These are phyloP conservation scores for Calonectria fujianensis DNA, from an alignment of 2,329 filamentous ascomycete genomes.

Conservation along the genomic window DNA sequence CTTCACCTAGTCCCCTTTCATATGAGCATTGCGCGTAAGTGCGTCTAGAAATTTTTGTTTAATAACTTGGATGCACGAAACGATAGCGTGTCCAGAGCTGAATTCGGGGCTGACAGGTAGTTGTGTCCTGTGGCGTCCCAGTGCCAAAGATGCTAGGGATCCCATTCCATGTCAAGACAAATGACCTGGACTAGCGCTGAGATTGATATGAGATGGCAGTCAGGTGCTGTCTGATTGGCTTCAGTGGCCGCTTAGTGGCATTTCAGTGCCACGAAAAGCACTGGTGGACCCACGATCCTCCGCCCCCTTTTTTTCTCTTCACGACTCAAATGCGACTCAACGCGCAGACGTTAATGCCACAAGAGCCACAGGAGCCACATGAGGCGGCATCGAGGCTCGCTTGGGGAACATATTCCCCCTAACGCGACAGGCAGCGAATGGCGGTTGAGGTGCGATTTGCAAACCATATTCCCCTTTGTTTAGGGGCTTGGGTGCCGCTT, in stretches of 20 bases:
- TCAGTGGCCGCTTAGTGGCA: slow-evolving; percentile 3
- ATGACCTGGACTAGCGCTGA: slow-evolving; percentile 7
- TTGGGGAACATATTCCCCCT: slow-evolving; percentile 3
- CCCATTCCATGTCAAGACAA: slow-evolving; percentile 35
- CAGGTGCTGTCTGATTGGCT: slow-evolving; percentile 23
- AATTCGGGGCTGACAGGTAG: slow-evolving; percentile 32
- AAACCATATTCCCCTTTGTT: background rate
- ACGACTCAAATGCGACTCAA: slow-evolving; percentile 23
- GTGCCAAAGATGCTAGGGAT: slow-evolving; percentile 4
- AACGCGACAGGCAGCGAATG: background rate
- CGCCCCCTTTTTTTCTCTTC: slow-evolving; percentile 33
- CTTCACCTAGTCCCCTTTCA: background rate
- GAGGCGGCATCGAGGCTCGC: slow-evolving; percentile 6
- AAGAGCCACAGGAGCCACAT: slow-evolving; percentile 19
- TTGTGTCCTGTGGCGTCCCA: slow-evolving; percentile 13
- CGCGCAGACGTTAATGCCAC: slow-evolving; percentile 17
- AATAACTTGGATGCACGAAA: slow-evolving; percentile 15
- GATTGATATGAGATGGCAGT: slow-evolving; percentile 15
- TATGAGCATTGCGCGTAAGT: background rate
- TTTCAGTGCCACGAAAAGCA: slow-evolving; percentile 29
- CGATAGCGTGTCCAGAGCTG: slow-evolving; percentile 17
- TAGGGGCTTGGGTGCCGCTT: slow-evolving; percentile 3
- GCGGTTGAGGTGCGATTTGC: background rate
- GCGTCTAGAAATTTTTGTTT: background rate
- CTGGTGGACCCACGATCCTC: slow-evolving; percentile 37